Conservation (phyloP, 768 basidiomycete species). For the Inosperma sp. region DNA sequence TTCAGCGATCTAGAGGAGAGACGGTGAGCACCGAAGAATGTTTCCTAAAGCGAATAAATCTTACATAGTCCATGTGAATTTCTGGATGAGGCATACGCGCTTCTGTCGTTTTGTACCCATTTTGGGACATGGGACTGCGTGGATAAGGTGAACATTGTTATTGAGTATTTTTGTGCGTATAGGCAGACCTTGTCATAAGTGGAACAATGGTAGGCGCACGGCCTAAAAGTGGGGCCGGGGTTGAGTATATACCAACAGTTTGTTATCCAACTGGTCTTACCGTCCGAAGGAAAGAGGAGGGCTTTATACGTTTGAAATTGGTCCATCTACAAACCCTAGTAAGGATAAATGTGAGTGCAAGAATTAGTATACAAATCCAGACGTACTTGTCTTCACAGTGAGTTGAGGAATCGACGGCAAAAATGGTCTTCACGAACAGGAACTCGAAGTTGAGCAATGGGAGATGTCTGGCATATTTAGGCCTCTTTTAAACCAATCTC, state of each 20-base stretch:
- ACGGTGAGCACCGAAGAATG: constrained; percentile 10
- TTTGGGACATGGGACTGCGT: constrained; percentile 44
- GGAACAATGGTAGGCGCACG: constrained; percentile 68
- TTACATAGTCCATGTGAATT: constrained; percentile 75
- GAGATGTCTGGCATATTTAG: not conserved
- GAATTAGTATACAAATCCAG: no score
- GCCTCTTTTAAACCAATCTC: not conserved
- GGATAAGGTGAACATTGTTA: constrained; percentile 8
- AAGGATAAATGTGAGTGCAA: no score
- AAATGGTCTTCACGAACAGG: no score
- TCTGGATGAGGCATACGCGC: constrained; percentile 78
- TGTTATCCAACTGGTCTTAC: constrained; percentile 22
- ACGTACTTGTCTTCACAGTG: no score
- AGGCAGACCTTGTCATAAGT: constrained; percentile 64
- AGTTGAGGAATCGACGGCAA: no score
- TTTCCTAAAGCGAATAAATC: constrained; percentile 15
- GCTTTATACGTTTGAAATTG: constrained; percentile 61
- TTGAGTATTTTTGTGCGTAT: not conserved
- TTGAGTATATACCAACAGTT: not conserved
- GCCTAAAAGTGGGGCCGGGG: constrained; percentile 30
- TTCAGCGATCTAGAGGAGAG: constrained; percentile 56
- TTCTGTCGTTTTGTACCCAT: constrained; percentile 41
- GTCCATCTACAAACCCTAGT: constrained; percentile 46
- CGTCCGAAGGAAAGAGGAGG: constrained; percentile 74
- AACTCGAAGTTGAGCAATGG: no score